Conservation (phyloP, 2,329 filamentous ascomycete genomes). For the Clonostachys rosea region DNA sequence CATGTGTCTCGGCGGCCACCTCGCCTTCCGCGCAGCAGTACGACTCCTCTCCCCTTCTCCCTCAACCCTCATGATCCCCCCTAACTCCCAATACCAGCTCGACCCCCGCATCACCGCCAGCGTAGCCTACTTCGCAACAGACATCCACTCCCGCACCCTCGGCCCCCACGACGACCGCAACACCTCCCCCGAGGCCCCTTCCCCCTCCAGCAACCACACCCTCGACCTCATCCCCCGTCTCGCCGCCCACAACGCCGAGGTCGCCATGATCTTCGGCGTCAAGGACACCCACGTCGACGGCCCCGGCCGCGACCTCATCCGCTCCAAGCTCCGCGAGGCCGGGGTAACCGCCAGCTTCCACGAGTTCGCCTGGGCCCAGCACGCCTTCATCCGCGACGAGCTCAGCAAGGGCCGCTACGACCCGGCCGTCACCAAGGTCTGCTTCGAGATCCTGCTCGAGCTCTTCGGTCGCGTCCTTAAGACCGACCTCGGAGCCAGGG, state of each 20-base stretch:
- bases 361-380: slow-evolving; percentile 90
- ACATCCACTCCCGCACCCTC: slow-evolving; percentile 76
- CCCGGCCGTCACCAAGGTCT: slow-evolving; percentile 78
- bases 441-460: slow-evolving; percentile 87
- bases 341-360: slow-evolving; percentile 76
- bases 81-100: slow-evolving; percentile 38
- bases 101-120: slow-evolving; percentile 72
- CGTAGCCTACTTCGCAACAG: slow-evolving; percentile 89
- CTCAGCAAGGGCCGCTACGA: slow-evolving; percentile 92
- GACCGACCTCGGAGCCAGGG: slow-evolving; percentile 68
- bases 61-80: neutral
- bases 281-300: slow-evolving; percentile 87
- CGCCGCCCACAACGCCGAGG: slow-evolving; percentile 57
- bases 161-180: slow-evolving; percentile 70
- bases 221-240: slow-evolving; percentile 57
- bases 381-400: slow-evolving; percentile 92
- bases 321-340: slow-evolving; percentile 73
- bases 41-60: slow-evolving; percentile 9
- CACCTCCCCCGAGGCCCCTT: slow-evolving; percentile 37
- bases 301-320: slow-evolving; percentile 76
- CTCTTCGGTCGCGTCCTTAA: slow-evolving; percentile 76
- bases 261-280: slow-evolving; percentile 88
- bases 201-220: slow-evolving; percentile 42
- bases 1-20: slow-evolving; percentile 92
- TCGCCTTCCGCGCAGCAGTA: slow-evolving; percentile 59